phyloP scores from a whole-genome alignment of 176 grass and related monocot genomes.

The Urochloa ruziziensis region DNA sequence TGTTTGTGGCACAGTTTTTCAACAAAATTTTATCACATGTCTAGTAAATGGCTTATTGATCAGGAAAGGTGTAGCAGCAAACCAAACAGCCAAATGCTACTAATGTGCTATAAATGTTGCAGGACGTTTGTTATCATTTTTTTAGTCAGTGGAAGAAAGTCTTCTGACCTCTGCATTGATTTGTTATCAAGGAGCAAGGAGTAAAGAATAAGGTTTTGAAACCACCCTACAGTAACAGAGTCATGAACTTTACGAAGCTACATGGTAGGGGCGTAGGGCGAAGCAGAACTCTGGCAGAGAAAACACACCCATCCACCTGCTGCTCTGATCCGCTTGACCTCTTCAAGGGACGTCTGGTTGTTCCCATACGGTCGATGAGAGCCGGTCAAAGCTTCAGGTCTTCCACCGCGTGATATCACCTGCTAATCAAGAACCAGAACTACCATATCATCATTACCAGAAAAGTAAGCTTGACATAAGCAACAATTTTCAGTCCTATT shows the following conservation, averaged over 20 bases:
- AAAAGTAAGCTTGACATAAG: slow-evolving; percentile 1
- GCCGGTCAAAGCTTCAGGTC: slow-evolving; percentile 74
- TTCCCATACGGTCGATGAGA: slow-evolving; percentile 91
- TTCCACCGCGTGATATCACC: slow-evolving; percentile 74
- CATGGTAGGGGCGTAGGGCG: neutral
- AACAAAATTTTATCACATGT: neutral
- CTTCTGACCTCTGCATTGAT: neutral
- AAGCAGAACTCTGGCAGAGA: slow-evolving; percentile 46
- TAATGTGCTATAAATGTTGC: neutral
- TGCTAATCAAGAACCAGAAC: slow-evolving; percentile 41
- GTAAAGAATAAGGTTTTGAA: neutral
- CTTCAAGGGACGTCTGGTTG: slow-evolving; percentile 85
- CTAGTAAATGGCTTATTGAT: neutral
- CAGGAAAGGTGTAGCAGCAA: neutral
- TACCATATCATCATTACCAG: neutral
- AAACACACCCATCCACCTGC: slow-evolving; percentile 99
- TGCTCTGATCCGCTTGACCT: slow-evolving; percentile 87
- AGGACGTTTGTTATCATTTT: neutral
- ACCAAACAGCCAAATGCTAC: neutral
- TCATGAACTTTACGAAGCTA: slow-evolving; percentile 10
- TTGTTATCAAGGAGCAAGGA: neutral
- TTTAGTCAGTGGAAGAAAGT: neutral
- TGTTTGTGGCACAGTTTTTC: slow-evolving; percentile 3
- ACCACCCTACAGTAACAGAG: neutral
- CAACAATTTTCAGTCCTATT: neutral